Percentiles rank a stretch among this genome's conserved stretches.
These are phyloP conservation scores for Leccinellum rugosiceps DNA, from an alignment of 768 basidiomycete genomes.

Conservation along the genomic window DNA sequence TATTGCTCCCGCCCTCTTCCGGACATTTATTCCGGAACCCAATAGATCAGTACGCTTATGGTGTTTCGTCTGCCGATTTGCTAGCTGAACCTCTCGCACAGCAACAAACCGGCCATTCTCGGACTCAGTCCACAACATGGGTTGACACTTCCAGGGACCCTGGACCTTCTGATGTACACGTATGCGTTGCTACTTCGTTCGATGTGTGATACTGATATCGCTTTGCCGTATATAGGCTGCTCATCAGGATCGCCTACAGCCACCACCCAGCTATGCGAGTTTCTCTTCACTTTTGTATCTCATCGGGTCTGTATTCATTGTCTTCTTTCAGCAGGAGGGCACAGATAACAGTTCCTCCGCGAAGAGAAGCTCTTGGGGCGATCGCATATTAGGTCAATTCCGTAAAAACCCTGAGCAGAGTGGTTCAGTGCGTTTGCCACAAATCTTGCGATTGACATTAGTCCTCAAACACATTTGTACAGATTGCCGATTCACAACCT, in stretches of 20 bases:
- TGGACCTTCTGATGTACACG: not conserved
- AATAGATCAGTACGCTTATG: constrained; percentile 9
- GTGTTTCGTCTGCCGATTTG: not conserved
- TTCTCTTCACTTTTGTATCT: not conserved
- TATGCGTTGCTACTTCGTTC: not conserved
- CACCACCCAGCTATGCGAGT: not conserved
- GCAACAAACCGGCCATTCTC: not conserved
- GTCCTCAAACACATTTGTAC: not conserved
- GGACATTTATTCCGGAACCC: constrained; percentile 8
- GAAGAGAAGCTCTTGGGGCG: not conserved
- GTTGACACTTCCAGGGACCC: not conserved
- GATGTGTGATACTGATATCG: not conserved
- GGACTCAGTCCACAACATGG: not conserved
- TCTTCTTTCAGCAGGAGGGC: not conserved
- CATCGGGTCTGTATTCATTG: not conserved
- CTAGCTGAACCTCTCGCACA: not conserved
- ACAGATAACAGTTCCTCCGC: not conserved
- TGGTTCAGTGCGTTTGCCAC: not conserved
- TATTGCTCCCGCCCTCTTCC: constrained; percentile 14
- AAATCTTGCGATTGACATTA: not conserved
- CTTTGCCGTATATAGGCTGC: not conserved
- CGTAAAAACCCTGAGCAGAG: not conserved
- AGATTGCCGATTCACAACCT: constrained; percentile 2
- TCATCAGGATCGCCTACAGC: not conserved
- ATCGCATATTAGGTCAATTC: not conserved